Evolutionary conservation across 2,329 filamentous ascomycete genomes (phyloP).

Genomic region (Phyllosticta citrichinensis): DNA sequence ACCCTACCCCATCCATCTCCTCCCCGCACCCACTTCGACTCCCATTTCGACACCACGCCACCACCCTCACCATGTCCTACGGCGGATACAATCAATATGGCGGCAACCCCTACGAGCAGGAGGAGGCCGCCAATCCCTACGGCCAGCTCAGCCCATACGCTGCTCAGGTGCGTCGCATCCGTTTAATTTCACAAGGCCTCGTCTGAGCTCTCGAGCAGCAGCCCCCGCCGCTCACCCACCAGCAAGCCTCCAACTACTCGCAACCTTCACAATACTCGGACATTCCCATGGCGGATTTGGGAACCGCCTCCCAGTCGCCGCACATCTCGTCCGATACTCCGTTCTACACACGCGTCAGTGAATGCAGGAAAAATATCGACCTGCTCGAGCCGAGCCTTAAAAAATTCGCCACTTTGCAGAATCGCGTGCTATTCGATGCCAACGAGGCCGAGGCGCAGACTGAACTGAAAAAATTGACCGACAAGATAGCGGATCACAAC

Average conservation of each 20-base stretch:
- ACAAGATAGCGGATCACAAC: no score
- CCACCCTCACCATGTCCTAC: conserved; percentile 15
- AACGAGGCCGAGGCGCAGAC: conserved; percentile 44
- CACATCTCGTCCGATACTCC: conserved; percentile 50
- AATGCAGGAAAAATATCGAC: conserved; percentile 58
- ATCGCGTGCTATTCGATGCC: no score
- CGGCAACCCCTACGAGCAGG: conserved; percentile 49
- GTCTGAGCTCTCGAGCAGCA: conserved; percentile 14
- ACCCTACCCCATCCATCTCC: background rate
- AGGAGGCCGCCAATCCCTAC: conserved; percentile 48
- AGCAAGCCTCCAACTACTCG: conserved; percentile 29
- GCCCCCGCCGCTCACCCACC: conserved; percentile 21
- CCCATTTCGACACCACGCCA: conserved; percentile 1
- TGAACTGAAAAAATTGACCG: conserved; percentile 58
- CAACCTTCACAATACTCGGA: conserved; percentile 29
- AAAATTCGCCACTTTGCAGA: no score
- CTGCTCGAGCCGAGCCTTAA: no score
- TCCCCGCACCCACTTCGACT: conserved; percentile 17
- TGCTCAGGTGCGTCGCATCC: conserved; percentile 22
- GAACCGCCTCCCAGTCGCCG: conserved; percentile 13
- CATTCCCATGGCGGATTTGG: background rate
- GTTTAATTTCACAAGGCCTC: conserved; percentile 21
- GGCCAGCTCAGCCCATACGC: conserved; percentile 17
- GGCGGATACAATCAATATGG: conserved; percentile 36
- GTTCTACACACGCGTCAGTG: conserved; percentile 59